Evolutionary conservation across 148 eudicot genomes (phyloP).

Genomic region (Rhododendron williamsianum): DNA sequence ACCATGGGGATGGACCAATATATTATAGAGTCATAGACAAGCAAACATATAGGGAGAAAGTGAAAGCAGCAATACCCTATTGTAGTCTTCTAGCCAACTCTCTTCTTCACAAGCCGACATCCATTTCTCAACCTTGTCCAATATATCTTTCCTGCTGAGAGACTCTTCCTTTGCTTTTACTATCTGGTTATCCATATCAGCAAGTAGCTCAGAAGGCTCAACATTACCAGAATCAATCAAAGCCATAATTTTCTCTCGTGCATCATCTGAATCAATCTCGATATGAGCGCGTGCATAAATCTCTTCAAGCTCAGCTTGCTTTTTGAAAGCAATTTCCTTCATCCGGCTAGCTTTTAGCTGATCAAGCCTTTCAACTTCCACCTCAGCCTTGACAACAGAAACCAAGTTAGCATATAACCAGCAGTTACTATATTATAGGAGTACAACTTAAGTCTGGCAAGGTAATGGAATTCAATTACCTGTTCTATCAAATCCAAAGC

Average conservation of each 20-base stretch:
- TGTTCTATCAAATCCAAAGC: conserved; percentile 88
- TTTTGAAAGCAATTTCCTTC: conserved; percentile 98
- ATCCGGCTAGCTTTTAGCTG: conserved; percentile 86
- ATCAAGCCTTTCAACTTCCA: conserved; percentile 96
- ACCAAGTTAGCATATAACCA: conserved; percentile 3
- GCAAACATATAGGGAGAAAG: background rate
- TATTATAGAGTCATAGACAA: background rate
- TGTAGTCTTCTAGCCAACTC: conserved; percentile 99
- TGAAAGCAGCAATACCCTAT: conserved; percentile 46
- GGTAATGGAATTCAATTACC: conserved; percentile 31
- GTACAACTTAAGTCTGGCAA: background rate
- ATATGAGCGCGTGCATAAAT: conserved; percentile 87
- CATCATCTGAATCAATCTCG: conserved; percentile 88
- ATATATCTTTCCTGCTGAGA: conserved; percentile 84
- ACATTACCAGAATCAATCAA: conserved; percentile 89
- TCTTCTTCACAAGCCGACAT: conserved; percentile 99
- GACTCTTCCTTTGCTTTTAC: conserved; percentile 91
- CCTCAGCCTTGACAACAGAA: conserved; percentile 63
- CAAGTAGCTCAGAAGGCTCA: conserved; percentile 87
- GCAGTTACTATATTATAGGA: background rate
- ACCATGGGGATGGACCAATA: background rate
- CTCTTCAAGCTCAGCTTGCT: conserved; percentile 89
- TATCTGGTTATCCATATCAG: conserved; percentile 96
- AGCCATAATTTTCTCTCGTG: conserved; percentile 69
- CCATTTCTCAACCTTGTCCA: conserved; percentile 99